Base-by-base conservation (phyloP, 257 asterid species). In the Dorcoceras hygrometricum region DNA sequence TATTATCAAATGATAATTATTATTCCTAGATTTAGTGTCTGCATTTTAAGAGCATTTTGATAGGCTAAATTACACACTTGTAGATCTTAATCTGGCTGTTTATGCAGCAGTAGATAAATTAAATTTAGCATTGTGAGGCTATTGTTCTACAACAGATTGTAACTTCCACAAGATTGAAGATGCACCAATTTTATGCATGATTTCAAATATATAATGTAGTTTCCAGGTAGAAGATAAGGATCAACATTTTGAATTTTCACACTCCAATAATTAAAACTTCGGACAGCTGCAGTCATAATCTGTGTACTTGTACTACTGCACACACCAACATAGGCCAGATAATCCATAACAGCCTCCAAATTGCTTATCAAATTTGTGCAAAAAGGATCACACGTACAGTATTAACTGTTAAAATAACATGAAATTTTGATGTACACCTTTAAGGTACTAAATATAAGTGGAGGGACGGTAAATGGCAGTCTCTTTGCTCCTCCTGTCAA, bases 391-490 rank as follows among this genome's bases (percentile, higher is more conserved):
- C 39, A 27, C 59, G 59, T 66, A 73, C 23, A 70, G 8, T 23
- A 36, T n/a, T 36, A 71, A 71, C 68, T 27, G 39, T 60, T 48
- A 67, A 57, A 4, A 43, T 53, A 65, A 59, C 62, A 68, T 64
- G 70, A 73, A 72, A 73, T 20, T 57, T n/a, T 46, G 36, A 62
- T 46, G 57, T 29, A 63, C 80, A 94, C 99, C 99, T 88, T 81
- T 28, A 94, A 84, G 54, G 96, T 80, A 75, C 80, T 85, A 70
- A 94, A 90, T 76, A 91, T 82, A 75, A 94, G 91, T 48, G 98
- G 90, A 75, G 99, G 99, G 67, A 89, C 86, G 1, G 96, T 94
- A 70, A 77, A 82, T 5, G 89, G 93, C 75, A 94, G 97, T 83
- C 96, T 87, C 89, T 84, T 90, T 23, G 83, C 81, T 74, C 98